A percentile compares a stretch with the other conserved stretches of the same genome.
These are phyloP conservation scores for Citrullus colocynthis DNA, from an alignment of 306 rosid species.

Conservation along the genomic window DNA sequence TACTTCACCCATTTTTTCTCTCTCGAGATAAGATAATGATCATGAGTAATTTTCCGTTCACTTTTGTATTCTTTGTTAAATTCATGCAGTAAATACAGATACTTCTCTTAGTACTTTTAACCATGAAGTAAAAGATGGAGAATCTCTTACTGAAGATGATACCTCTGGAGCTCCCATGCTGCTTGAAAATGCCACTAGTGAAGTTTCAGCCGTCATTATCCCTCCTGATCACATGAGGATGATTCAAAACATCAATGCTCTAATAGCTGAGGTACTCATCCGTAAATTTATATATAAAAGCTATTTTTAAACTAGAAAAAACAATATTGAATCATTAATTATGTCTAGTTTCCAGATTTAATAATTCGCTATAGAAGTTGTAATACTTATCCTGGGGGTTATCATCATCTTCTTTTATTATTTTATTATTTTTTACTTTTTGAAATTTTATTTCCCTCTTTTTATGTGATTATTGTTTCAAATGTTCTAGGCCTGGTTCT, in stretches of 20 bases:
- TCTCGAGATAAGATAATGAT: not conserved
- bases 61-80: constrained; percentile 14
- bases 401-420: not conserved
- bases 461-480: not conserved
- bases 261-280: constrained; percentile 68
- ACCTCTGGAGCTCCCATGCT: constrained; percentile 21
- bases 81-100: constrained; percentile 37
- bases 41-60: constrained; percentile 1
- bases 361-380: not conserved
- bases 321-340: not conserved
- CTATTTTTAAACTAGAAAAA: not conserved
- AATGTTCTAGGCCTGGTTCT: not conserved
- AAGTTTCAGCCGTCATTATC: constrained; percentile 40
- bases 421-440: no score
- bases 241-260: constrained; percentile 67
- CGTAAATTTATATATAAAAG: not conserved
- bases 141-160: constrained; percentile 22
- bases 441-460: not conserved
- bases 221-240: constrained; percentile 70
- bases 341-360: not conserved
- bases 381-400: not conserved
- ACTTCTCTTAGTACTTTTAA: constrained; percentile 18
- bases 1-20: constrained; percentile 1
- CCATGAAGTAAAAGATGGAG: constrained; percentile 27
- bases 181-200: constrained; percentile 31